phyloP scores from a whole-genome alignment of 805 yeast species.

The Zygosaccharomyces gambellarensis region DNA sequence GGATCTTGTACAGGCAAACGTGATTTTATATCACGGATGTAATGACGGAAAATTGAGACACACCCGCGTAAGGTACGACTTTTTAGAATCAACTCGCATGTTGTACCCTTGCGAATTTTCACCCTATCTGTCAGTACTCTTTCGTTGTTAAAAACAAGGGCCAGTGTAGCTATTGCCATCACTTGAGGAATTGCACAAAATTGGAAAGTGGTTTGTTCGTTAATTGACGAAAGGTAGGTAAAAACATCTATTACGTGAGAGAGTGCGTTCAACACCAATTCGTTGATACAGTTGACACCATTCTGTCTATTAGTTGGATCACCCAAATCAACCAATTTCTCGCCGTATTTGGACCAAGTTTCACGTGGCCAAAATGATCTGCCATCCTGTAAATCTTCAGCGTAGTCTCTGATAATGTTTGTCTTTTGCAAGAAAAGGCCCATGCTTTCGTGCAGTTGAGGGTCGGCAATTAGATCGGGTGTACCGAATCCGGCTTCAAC shows the following conservation, averaged over 20 bases:
- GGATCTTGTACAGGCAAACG: constrained; percentile 79
- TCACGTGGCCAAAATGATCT: constrained; percentile 96
- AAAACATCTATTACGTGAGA: constrained; percentile 73
- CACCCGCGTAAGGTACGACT: constrained; percentile 74
- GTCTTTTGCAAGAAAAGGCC: constrained; percentile 94
- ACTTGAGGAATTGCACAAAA: constrained; percentile 98
- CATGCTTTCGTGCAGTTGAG: constrained; percentile 72
- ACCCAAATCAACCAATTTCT: constrained; percentile 54
- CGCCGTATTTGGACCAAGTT: constrained; percentile 82
- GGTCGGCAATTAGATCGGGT: constrained; percentile 45
- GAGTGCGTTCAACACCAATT: constrained; percentile 74
- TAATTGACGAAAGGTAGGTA: constrained; percentile 65
- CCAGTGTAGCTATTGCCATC: constrained; percentile 95
- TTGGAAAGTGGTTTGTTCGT: constrained; percentile 77
- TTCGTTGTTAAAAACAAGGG: constrained; percentile 77
- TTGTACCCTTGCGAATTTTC: constrained; percentile 86
- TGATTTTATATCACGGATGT: constrained; percentile 70
- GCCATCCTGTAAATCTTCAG: constrained; percentile 87
- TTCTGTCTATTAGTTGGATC: constrained; percentile 41
- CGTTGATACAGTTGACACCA: constrained; percentile 75
- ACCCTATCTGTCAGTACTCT: constrained; percentile 64
- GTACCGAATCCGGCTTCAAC: constrained; percentile 71
- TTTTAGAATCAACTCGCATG: constrained; percentile 68
- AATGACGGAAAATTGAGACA: constrained; percentile 68
- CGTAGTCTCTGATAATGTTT: constrained; percentile 90